A percentile compares a stretch with the other conserved stretches of the same genome.
Evolutionary conservation across 169 alveolate species (phyloP).

Genomic region (Eimeria tenella): DNA sequence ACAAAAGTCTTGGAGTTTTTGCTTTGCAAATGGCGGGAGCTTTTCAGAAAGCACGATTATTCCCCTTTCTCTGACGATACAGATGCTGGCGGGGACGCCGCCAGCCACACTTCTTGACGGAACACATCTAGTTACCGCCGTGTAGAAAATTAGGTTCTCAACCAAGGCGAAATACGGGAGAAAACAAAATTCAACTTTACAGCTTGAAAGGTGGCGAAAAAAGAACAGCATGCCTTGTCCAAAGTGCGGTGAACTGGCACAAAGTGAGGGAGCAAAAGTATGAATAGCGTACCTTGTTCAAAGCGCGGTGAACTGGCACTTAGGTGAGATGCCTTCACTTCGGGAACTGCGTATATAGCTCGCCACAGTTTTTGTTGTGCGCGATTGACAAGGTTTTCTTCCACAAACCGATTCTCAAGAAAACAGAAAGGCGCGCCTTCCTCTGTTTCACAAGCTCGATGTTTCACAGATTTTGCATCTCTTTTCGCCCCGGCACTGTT

Average conservation of each 20-base stretch:
- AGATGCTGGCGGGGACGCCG: background rate
- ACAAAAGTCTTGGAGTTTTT: background rate
- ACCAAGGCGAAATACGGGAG: background rate
- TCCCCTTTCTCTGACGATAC: background rate
- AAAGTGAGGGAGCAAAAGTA: too few species aligned
- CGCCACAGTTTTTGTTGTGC: slow-evolving; percentile 40
- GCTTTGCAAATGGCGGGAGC: background rate
- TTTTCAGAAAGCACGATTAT: background rate
- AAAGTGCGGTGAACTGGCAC: too few species aligned
- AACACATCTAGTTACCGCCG: background rate
- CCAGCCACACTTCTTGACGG: background rate
- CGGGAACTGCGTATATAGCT: background rate
- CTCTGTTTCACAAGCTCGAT: background rate
- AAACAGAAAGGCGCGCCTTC: background rate
- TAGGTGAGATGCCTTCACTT: background rate
- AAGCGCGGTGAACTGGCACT: background rate
- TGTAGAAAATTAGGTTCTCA: background rate
- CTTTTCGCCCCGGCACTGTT: background rate
- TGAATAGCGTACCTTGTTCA: slow-evolving; percentile 1
- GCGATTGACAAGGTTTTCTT: slow-evolving; percentile 6
- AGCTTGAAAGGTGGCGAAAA: background rate
- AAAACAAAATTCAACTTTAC: background rate
- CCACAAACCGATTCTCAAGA: background rate
- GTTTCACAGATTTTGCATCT: background rate
- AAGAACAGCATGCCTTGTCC: background rate